These are phyloP conservation scores for Claviceps pazoutovae DNA, from an alignment of 2,329 filamentous ascomycete species.

Conservation along the genomic window DNA sequence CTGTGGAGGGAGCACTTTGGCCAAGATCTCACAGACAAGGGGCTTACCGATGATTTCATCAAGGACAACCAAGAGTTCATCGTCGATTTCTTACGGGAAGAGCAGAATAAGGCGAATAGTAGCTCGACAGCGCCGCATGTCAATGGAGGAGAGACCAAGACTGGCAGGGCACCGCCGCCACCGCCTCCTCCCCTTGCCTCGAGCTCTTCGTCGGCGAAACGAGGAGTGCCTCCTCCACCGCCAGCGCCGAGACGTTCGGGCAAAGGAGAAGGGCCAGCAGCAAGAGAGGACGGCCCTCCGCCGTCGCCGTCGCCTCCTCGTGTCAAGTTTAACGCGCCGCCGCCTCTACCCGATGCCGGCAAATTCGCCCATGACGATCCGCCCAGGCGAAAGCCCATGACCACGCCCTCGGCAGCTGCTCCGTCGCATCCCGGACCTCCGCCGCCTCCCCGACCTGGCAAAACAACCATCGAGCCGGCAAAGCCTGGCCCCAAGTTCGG, in stretches of 20 bases:
- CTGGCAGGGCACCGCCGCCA: constrained; percentile 20
- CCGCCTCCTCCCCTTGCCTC: constrained; percentile 16
- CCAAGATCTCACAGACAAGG: constrained; percentile 47
- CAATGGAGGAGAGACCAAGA: constrained; percentile 19
- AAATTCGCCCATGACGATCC: constrained; percentile 54
- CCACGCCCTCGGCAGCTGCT: constrained; percentile 5
- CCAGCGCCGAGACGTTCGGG: constrained; percentile 44
- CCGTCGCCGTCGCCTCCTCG: constrained; percentile 44
- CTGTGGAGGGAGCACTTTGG: constrained; percentile 53
- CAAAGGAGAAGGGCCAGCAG: constrained; percentile 47
- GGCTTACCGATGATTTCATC: constrained; percentile 52
- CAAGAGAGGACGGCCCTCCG: constrained; percentile 55
- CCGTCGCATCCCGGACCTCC: constrained; percentile 16
- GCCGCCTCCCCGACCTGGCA: constrained; percentile 39
- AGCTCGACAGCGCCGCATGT: constrained; percentile 13
- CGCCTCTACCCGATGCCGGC: constrained; percentile 78
- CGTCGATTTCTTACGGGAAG: constrained; percentile 46
- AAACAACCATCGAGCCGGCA: constrained; percentile 53
- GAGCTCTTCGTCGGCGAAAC: constrained; percentile 7
- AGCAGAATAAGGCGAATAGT: constrained; percentile 29
- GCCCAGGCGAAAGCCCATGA: constrained; percentile 13
- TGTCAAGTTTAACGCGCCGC: constrained; percentile 68
- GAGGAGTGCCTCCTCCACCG: constrained; percentile 18
- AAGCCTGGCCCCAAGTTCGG: constrained; percentile 46
- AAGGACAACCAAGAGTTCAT: constrained; percentile 56